Evolutionary conservation across 2,329 filamentous ascomycete species (phyloP).

Genomic region (Amylocarpus encephaloides): DNA sequence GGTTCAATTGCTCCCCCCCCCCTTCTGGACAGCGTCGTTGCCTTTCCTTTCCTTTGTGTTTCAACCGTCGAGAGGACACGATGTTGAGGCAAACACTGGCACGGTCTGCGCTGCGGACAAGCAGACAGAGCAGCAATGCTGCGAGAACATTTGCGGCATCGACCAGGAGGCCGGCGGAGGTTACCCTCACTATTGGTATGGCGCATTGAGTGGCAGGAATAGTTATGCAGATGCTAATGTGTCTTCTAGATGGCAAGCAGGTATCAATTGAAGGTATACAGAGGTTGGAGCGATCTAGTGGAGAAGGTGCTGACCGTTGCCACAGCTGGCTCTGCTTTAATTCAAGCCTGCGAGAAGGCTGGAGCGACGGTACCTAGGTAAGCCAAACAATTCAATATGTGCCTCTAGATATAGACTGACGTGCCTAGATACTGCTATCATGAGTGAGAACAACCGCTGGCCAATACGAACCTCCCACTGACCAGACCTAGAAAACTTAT

Average conservation of each 20-base stretch:
- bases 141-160: slow-evolving; percentile 79
- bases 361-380: slow-evolving; percentile 82
- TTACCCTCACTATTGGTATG: slow-evolving; percentile 92
- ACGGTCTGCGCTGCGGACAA: slow-evolving; percentile 62
- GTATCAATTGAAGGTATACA: slow-evolving; percentile 87
- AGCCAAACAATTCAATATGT: slow-evolving; percentile 25
- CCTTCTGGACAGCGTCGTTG: slow-evolving; percentile 18
- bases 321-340: slow-evolving; percentile 88
- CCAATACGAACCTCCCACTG: slow-evolving; percentile 19
- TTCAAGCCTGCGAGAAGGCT: slow-evolving; percentile 98
- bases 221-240: slow-evolving; percentile 27
- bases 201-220: slow-evolving; percentile 29
- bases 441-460: slow-evolving; percentile 58
- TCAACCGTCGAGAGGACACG: slow-evolving; percentile 51
- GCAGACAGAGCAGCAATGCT: slow-evolving; percentile 52
- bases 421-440: slow-evolving; percentile 87
- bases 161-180: slow-evolving; percentile 73
- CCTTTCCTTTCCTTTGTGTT: slow-evolving; percentile 34
- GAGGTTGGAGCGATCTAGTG: slow-evolving; percentile 11
- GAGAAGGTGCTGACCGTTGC: slow-evolving; percentile 33
- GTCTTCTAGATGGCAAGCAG: slow-evolving; percentile 80
- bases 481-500: slow-evolving; percentile 69
- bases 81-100: slow-evolving; percentile 64
- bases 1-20: slow-evolving; percentile 18
- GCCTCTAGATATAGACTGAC: slow-evolving; percentile 19